Evolutionary conservation across 2,329 filamentous ascomycete species (phyloP).

Genomic region (Nigrospora oryzae): DNA sequence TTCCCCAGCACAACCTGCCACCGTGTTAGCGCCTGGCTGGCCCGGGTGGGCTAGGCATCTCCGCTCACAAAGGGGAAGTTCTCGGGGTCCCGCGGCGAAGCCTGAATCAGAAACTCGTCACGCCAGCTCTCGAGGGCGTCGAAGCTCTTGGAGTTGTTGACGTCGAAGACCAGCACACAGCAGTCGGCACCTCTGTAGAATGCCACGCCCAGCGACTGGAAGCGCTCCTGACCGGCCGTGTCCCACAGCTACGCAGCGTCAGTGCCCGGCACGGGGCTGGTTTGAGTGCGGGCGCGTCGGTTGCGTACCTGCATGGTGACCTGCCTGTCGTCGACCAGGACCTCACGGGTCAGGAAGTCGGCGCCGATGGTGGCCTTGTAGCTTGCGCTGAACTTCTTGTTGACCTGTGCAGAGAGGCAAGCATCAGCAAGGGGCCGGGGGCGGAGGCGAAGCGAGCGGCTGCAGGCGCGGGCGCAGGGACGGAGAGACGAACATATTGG

Average conservation of each 20-base stretch:
- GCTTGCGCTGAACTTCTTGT: constrained; percentile 99
- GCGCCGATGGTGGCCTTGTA: constrained; percentile 99
- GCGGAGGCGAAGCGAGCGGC: not conserved
- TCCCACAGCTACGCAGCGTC: constrained; percentile 71
- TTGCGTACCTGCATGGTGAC: constrained; percentile 88
- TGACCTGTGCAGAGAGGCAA: constrained; percentile 57
- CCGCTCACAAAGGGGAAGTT: constrained; percentile 87
- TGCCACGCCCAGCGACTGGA: constrained; percentile 92
- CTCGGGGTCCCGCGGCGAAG: constrained; percentile 89
- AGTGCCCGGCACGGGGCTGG: constrained; percentile 10
- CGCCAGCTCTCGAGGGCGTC: constrained; percentile 97
- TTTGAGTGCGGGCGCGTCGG: not conserved
- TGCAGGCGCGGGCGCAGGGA: not conserved
- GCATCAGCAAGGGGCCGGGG: not conserved
- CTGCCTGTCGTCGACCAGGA: constrained; percentile 90
- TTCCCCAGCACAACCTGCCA: constrained; percentile 85
- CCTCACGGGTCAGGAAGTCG: constrained; percentile 97
- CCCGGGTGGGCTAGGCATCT: not conserved
- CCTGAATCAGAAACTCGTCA: constrained; percentile 96
- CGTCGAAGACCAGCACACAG: constrained; percentile 95
- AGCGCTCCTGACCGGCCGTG: constrained; percentile 92
- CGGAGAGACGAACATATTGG: constrained; percentile 81
- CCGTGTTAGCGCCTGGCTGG: not conserved
- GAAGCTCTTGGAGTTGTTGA: constrained; percentile 99
- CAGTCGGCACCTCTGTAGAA: constrained; percentile 98